These are phyloP conservation scores for Sporothrix pallida DNA, from an alignment of 2,329 filamentous ascomycete species.

Conservation along the genomic window DNA sequence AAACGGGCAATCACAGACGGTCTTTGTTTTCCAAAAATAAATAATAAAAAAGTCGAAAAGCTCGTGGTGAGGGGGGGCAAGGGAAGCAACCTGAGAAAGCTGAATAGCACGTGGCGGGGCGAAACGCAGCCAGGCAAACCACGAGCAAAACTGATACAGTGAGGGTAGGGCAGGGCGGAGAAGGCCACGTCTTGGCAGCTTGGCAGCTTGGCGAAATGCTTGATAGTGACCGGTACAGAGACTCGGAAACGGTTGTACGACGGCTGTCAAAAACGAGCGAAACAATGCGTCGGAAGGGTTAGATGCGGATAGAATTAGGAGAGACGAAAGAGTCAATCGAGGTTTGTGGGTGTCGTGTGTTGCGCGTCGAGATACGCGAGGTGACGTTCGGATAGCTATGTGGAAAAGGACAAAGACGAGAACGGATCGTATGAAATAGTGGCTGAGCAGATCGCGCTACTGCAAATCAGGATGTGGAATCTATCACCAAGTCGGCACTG, in stretches of 20 bases:
- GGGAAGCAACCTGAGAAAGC: conserved; percentile 10
- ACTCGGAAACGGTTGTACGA: not conserved
- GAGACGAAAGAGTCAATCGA: not conserved
- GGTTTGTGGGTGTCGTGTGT: not conserved
- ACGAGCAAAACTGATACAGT: conserved; percentile 25
- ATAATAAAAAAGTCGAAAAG: not conserved
- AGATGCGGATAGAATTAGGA: not conserved
- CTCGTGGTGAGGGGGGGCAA: conserved; percentile 1
- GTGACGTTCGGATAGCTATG: not conserved
- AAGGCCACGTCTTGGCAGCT: conserved; percentile 33
- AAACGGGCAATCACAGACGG: not conserved
- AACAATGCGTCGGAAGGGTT: not conserved
- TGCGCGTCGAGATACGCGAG: not conserved
- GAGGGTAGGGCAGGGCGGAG: conserved; percentile 32
- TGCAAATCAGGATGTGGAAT: conserved; percentile 4
- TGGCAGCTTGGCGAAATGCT: conserved; percentile 35
- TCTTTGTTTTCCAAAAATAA: not conserved
- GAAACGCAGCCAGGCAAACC: conserved; percentile 24
- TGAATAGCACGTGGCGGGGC: conserved; percentile 34
- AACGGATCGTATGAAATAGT: not conserved
- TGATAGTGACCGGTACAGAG: conserved; percentile 18
- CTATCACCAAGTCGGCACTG: not conserved
- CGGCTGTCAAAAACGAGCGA: conserved; percentile 4
- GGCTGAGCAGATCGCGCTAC: not conserved
- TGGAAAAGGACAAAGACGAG: not conserved